phyloP scores from a whole-genome alignment of 2,329 filamentous ascomycete genomes.

The Alternaria infectoria region DNA sequence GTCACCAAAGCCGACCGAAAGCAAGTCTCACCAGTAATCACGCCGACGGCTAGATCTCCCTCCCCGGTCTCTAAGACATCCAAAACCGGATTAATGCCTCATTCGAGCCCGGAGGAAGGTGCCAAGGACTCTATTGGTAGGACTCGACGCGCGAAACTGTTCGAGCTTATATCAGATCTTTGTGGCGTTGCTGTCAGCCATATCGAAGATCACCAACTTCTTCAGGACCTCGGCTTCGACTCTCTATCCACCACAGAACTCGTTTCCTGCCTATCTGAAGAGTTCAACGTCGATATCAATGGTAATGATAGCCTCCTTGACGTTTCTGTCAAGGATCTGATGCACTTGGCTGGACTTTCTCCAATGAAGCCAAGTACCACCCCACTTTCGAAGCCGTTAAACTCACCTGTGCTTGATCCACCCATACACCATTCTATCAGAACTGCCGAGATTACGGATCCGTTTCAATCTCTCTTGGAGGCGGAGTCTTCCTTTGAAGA shows the following conservation, averaged over 20 bases:
- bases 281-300: conserved; percentile 10
- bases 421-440: neutral
- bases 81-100: neutral
- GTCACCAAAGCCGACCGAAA: neutral
- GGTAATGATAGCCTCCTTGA: conserved; percentile 8
- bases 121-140: neutral
- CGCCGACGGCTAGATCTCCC: neutral
- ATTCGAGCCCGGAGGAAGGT: neutral
- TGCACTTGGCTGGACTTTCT: neutral
- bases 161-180: conserved; percentile 9
- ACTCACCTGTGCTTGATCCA: neutral
- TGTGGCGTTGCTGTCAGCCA: conserved; percentile 1
- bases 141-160: neutral
- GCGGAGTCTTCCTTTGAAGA: neutral
- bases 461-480: conserved; percentile 6
- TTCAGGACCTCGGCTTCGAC: conserved; percentile 16
- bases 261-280: conserved; percentile 5
- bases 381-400: neutral
- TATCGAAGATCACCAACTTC: conserved; percentile 6
- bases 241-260: conserved; percentile 13
- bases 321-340: conserved; percentile 5
- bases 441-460: neutral
- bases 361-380: neutral
- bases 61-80: neutral
- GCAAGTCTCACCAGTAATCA: neutral